A percentile compares a stretch with the other conserved stretches of the same genome.
Evolutionary conservation across 2,329 filamentous ascomycete species (phyloP).

Genomic region (Apiospora hydei): DNA sequence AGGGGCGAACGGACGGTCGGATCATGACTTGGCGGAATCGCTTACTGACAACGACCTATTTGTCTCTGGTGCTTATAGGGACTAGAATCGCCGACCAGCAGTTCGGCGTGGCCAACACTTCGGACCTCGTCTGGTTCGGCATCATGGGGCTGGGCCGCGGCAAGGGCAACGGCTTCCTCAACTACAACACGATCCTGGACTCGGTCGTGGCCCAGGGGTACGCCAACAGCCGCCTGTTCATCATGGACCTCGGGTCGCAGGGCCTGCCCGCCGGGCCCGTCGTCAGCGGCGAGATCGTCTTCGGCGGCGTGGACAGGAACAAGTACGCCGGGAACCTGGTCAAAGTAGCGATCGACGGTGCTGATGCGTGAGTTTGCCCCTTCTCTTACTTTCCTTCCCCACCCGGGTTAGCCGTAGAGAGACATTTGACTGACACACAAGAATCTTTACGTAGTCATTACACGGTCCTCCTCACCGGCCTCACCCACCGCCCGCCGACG

Average conservation of each 20-base stretch:
- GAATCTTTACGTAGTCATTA: slow-evolving; percentile 36
- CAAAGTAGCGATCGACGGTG: not conserved
- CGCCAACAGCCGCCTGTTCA: slow-evolving; percentile 58
- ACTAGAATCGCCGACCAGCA: slow-evolving; percentile 53
- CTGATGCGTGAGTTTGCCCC: slow-evolving; percentile 39
- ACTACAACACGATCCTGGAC: slow-evolving; percentile 63
- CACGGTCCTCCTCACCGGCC: slow-evolving; percentile 35
- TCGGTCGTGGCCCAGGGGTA: slow-evolving; percentile 54
- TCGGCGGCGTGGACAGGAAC: slow-evolving; percentile 60
- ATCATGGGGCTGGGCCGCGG: slow-evolving; percentile 60
- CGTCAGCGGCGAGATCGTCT: slow-evolving; percentile 57
- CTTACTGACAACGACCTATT: not conserved
- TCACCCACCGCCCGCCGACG: slow-evolving; percentile 33
- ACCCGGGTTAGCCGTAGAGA: slow-evolving; percentile 39
- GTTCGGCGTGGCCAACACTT: slow-evolving; percentile 56
- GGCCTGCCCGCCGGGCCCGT: slow-evolving; percentile 39
- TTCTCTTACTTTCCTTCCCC: slow-evolving; percentile 47
- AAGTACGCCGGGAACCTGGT: slow-evolving; percentile 58
- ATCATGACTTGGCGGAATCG: not conserved
- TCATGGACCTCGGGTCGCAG: slow-evolving; percentile 55
- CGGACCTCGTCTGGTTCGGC: slow-evolving; percentile 57
- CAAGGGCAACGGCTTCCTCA: slow-evolving; percentile 47
- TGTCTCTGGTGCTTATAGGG: slow-evolving; percentile 33
- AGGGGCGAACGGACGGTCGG: too few relatives aligned
- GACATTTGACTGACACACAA: not conserved